phyloP scores from a whole-genome alignment of 2,329 filamentous ascomycete species.

The Microcyclospora tardicrescens region DNA sequence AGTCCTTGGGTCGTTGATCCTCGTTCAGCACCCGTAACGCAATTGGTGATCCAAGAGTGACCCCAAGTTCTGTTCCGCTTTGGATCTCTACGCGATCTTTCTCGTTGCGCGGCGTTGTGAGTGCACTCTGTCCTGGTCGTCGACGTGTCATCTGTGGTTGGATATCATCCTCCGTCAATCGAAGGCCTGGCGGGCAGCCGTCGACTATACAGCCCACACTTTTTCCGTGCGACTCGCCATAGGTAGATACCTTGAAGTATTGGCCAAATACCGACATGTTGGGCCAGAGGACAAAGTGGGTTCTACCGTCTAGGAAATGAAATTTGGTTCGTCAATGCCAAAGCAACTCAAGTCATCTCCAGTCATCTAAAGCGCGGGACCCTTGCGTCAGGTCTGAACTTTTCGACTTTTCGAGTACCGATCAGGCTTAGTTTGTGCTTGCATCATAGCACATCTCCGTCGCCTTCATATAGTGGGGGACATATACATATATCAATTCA shows the following conservation, averaged over 20 bases:
- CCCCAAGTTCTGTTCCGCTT: constrained; percentile 79
- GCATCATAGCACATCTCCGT: no score
- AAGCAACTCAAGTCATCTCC: not conserved
- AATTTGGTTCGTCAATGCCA: no score
- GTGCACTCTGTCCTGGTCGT: constrained; percentile 74
- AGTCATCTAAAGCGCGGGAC: not conserved
- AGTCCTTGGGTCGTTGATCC: constrained; percentile 86
- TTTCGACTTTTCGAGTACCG: no score
- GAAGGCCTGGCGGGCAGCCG: constrained; percentile 76
- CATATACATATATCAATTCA: no score
- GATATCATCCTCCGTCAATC: constrained; percentile 61
- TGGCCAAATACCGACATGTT: constrained; percentile 80
- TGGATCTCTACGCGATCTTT: constrained; percentile 86
- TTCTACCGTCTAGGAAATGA: no score
- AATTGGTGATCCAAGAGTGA: constrained; percentile 85
- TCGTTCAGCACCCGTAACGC: constrained; percentile 78
- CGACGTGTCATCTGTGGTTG: constrained; percentile 90
- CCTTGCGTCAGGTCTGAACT: not conserved
- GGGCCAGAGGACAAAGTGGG: no score
- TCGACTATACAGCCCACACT: constrained; percentile 93
- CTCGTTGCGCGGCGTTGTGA: constrained; percentile 87
- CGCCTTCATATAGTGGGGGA: no score
- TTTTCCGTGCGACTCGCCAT: constrained; percentile 77
- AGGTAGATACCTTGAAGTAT: constrained; percentile 73
- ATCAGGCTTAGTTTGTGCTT: no score